Conservation (phyloP, 306 rosid species). For the Carpinus viminea region DNA sequence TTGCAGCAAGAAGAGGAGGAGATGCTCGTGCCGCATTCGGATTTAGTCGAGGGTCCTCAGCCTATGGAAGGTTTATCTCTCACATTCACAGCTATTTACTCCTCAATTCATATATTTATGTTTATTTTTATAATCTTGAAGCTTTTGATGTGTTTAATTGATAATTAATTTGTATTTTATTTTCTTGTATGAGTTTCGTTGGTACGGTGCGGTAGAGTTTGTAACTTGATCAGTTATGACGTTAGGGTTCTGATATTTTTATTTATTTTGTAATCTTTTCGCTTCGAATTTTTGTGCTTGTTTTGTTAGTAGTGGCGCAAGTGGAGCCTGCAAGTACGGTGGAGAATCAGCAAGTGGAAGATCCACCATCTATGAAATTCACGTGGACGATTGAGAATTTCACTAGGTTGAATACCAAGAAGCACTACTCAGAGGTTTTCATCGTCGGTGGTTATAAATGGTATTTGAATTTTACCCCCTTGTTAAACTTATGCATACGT, state of each 20-base stretch:
- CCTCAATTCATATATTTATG: conserved; percentile 12
- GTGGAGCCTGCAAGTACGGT: conserved; percentile 49
- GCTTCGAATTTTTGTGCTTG: conserved; percentile 4
- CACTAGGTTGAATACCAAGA: conserved; percentile 57
- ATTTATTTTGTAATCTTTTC: not conserved
- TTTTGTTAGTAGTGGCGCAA: conserved; percentile 36
- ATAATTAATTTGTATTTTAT: conserved; percentile 6
- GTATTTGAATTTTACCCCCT: conserved; percentile 26
- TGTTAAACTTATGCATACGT: not conserved
- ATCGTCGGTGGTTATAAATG: conserved; percentile 61
- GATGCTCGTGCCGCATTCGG: conserved; percentile 63
- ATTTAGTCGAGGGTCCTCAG: conserved; percentile 58
- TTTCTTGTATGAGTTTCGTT: not conserved
- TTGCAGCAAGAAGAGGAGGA: conserved; percentile 60
- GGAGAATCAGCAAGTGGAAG: conserved; percentile 59
- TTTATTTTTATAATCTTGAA: conserved; percentile 2
- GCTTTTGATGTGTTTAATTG: conserved; percentile 20
- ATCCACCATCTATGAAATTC: conserved; percentile 61
- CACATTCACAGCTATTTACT: not conserved
- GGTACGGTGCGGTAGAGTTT: not conserved
- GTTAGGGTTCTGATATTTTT: conserved; percentile 25
- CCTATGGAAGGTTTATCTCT: conserved; percentile 59
- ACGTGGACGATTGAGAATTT: conserved; percentile 72
- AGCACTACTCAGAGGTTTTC: conserved; percentile 61
- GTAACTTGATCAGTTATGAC: not conserved